Percentiles rank a stretch among this genome's conserved stretches.
These are phyloP conservation scores for Paraconiothyrium brasiliense DNA, from an alignment of 2,329 filamentous ascomycete genomes.

Conservation along the genomic window DNA sequence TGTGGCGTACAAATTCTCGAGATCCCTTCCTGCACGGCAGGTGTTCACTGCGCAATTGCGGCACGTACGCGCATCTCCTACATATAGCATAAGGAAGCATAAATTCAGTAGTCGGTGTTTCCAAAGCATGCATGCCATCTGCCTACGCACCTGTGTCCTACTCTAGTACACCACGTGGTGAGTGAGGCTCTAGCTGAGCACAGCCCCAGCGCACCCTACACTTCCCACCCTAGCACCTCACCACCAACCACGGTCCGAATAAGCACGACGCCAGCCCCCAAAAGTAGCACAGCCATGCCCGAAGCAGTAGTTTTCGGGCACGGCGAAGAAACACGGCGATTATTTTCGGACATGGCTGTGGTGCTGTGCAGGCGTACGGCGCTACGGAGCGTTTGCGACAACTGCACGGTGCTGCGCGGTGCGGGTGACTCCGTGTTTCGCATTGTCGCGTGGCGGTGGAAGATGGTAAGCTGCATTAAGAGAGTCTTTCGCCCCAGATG, in stretches of 20 bases:
- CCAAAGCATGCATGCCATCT: not conserved
- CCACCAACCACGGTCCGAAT: not conserved
- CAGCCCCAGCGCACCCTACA: constrained; percentile 4
- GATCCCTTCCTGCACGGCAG: no score
- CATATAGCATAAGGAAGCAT: not conserved
- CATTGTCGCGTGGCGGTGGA: not conserved
- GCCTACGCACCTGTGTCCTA: not conserved
- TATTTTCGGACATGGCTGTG: constrained; percentile 11
- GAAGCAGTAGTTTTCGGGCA: constrained; percentile 2
- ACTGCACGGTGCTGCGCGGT: not conserved
- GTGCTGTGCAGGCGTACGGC: constrained; percentile 10
- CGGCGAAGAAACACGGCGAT: not conserved
- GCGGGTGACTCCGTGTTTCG: constrained; percentile 5
- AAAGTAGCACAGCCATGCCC: not conserved
- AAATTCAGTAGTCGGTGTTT: not conserved
- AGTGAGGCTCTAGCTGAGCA: not conserved
- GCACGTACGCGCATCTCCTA: no score
- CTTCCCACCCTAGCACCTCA: not conserved
- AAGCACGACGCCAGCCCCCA: not conserved
- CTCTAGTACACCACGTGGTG: not conserved
- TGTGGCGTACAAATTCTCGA: not conserved
- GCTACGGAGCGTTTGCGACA: constrained; percentile 13
- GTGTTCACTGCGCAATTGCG: no score
- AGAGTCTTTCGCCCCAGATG: not conserved
- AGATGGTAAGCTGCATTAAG: not conserved